phyloP scores from a whole-genome alignment of 495 filamentous ascomycete genomes.

The Recurvomyces mirabilis region DNA sequence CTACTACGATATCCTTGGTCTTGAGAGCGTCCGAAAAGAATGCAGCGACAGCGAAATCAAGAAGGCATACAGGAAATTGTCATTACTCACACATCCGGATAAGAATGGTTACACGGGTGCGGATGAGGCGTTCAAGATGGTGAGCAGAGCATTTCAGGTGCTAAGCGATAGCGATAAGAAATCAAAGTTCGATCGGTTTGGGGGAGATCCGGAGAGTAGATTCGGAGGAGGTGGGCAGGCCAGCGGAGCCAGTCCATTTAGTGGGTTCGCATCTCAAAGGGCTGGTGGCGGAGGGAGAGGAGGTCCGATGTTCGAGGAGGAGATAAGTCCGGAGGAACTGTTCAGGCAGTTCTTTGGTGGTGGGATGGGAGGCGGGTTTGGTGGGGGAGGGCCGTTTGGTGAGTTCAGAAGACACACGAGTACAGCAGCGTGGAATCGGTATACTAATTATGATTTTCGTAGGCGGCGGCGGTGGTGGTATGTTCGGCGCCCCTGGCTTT shows the following conservation, averaged over 20 bases:
- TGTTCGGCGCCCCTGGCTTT: conserved; percentile 68
- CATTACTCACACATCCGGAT: conserved; percentile 84
- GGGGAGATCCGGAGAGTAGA: conserved; percentile 81
- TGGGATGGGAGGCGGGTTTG: conserved; percentile 46
- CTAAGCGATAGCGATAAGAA: conserved; percentile 90
- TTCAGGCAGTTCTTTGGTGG: conserved; percentile 91
- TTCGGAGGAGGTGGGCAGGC: conserved; percentile 44
- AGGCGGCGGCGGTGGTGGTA: too few relatives aligned
- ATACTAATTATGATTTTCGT: too few relatives aligned
- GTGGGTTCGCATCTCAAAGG: conserved; percentile 48
- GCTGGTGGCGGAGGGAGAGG: conserved; percentile 24
- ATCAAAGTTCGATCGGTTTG: conserved; percentile 71
- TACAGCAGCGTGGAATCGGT: too few relatives aligned
- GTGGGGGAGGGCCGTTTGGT: conserved; percentile 54
- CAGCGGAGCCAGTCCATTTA: conserved; percentile 49
- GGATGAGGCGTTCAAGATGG: conserved; percentile 96
- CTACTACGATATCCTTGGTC: conserved; percentile 80
- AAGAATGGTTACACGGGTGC: conserved; percentile 96
- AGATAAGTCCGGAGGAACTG: conserved; percentile 92
- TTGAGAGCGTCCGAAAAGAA: conserved; percentile 47
- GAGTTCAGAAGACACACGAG: too few relatives aligned
- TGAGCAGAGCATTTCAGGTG: conserved; percentile 83
- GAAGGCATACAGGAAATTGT: conserved; percentile 86
- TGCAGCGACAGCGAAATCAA: conserved; percentile 77
- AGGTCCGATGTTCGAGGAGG: conserved; percentile 64